Percentiles rank a stretch among this genome's conserved stretches.
Conservation (phyloP, 495 filamentous ascomycete genomes). For the Staphylotrichum tortipilum region DNA sequence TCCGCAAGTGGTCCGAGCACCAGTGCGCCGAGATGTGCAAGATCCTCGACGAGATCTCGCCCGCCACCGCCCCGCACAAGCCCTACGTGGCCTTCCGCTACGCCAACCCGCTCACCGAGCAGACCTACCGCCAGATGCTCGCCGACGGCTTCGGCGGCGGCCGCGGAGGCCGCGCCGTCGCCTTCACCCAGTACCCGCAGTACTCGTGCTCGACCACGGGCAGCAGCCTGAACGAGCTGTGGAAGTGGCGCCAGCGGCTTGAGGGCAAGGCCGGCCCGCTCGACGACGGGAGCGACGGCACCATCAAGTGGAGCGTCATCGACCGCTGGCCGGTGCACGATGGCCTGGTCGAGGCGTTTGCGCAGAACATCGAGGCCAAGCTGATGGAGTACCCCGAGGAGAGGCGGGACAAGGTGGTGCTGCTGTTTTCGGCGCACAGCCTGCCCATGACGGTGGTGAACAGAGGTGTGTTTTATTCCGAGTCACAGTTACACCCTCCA, state of each 20-base stretch:
- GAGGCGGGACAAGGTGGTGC: constrained; percentile 64
- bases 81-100: constrained; percentile 99
- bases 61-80: constrained; percentile 91
- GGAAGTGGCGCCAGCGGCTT: constrained; percentile 86
- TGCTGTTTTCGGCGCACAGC: constrained; percentile 92
- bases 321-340: constrained; percentile 92
- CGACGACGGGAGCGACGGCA: constrained; percentile 45
- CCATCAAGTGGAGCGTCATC: constrained; percentile 94
- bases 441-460: constrained; percentile 96
- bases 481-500: too few species aligned
- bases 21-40: constrained; percentile 94
- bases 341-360: constrained; percentile 85
- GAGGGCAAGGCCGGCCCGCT: constrained; percentile 58
- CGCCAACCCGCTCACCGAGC: constrained; percentile 85
- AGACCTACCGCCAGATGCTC: constrained; percentile 74
- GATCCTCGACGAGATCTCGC: constrained; percentile 78
- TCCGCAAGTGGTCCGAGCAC: constrained; percentile 94
- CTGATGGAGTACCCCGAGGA: constrained; percentile 76
- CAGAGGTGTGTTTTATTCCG: constrained; percentile 45
- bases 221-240: constrained; percentile 90
- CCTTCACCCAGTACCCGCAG: constrained; percentile 97
- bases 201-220: constrained; percentile 99
- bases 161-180: constrained; percentile 81
- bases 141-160: constrained; percentile 84
- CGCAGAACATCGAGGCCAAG: constrained; percentile 76